Evolutionary conservation across 2,329 filamentous ascomycete genomes (phyloP), one percentile per base, ranked within the genome.

Genomic region (Colletotrichum lentis): DNA sequence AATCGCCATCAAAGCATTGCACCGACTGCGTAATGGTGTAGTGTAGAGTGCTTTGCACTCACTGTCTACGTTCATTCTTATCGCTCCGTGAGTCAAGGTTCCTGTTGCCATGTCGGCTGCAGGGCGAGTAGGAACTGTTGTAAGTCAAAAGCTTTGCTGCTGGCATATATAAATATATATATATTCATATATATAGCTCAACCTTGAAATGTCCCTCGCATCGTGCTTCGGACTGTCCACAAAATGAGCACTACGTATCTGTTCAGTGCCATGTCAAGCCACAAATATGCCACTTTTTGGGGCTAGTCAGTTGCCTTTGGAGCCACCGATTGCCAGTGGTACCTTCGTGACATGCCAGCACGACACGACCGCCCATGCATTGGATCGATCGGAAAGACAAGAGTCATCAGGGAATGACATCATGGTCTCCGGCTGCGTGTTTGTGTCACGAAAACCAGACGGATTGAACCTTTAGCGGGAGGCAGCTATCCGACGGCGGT

Each of bases 371-470:
- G 39, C 18, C 20, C 57, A 24, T 27, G n/a, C 11, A 39, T 39
- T 31, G 41, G 44, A 44, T 50, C 43, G 66, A 69, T 66, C 44
- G 5, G 18, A 18, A 6, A 31, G 27, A 14, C 27, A 22, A 31
- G 24, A 60, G 7, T 18, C 31, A 61, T 66, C 37, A 44, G 8
- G n/a, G 20, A 20, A 56, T 69, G 66, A 69, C 66, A 66, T 69
- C 66, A 66, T 20, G n/a, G 31, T 18, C 24, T 22, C 24, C 47
- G 44, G 27, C 44, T 18, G 52, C 62, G 44, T 56, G 56, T 44
- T 52, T 31, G 55, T 61, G 50, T 49, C 31, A 56, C 56, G 55
- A 44, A 20, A 56, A 31, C 14, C 27, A n/a, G 35, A 52, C 39
- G 44, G n/a, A 41, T 50, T 65, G 14, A 20, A 39, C 22, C 20